Conservation (phyloP, 208 protist genomes). For the Angomonas deanei region DNA sequence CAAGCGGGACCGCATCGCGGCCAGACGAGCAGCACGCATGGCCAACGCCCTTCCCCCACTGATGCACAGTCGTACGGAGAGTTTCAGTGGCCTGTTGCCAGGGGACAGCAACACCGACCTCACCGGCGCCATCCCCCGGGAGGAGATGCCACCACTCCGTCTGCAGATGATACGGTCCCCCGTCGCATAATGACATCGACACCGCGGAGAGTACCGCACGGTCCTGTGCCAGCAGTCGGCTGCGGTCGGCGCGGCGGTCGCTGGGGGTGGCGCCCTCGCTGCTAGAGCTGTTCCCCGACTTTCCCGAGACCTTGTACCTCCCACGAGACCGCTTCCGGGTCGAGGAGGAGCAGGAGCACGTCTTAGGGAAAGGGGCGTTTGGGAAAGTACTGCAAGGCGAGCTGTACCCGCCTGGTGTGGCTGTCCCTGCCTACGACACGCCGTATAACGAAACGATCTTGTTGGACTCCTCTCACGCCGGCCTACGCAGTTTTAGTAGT, state of each 20-base stretch:
- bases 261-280: slow-evolving; percentile 14
- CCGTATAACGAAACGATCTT: not conserved
- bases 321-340: slow-evolving; percentile 36
- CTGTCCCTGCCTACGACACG: not conserved
- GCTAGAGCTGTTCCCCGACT: slow-evolving; percentile 39
- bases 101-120: not conserved
- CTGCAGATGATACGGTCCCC: too few relatives aligned
- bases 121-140: too few relatives aligned
- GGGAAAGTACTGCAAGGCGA: slow-evolving; percentile 56
- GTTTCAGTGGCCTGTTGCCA: not conserved
- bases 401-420: slow-evolving; percentile 35
- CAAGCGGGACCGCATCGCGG: not conserved
- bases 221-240: too few relatives aligned
- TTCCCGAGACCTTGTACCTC: slow-evolving; percentile 35
- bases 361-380: slow-evolving; percentile 51
- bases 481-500: not conserved
- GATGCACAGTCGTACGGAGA: not conserved
- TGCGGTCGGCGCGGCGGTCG: slow-evolving; percentile 15
- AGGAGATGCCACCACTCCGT: not conserved
- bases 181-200: too few relatives aligned
- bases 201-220: too few relatives aligned
- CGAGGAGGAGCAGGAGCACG: slow-evolving; percentile 8
- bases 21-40: not conserved
- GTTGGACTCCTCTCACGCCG: not conserved
- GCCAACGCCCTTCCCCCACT: not conserved